Conservation (phyloP, 306 rosid genomes). For the Potentilla sterilis region DNA sequence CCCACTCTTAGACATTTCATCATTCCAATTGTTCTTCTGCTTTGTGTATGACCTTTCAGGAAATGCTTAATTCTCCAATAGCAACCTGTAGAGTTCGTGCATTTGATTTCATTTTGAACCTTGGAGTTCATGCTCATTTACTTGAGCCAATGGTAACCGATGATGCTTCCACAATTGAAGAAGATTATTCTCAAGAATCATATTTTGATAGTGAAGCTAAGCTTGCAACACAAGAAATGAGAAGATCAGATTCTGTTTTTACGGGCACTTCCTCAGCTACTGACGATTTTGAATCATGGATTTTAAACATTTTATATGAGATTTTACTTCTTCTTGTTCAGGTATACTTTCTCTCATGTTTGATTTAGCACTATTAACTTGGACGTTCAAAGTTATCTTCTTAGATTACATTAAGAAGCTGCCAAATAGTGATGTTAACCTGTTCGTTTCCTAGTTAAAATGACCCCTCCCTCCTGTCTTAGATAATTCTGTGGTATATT, state of each 20-base stretch:
- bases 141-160: slow-evolving; percentile 76
- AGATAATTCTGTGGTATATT: background rate
- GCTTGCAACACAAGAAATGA: slow-evolving; percentile 58
- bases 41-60: slow-evolving; percentile 49
- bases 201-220: slow-evolving; percentile 68
- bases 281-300: slow-evolving; percentile 79
- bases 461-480: background rate
- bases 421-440: background rate
- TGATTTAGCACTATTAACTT: background rate
- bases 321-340: slow-evolving; percentile 93
- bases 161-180: slow-evolving; percentile 68
- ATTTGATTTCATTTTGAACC: slow-evolving; percentile 94
- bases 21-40: slow-evolving; percentile 27
- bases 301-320: slow-evolving; percentile 82
- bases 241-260: slow-evolving; percentile 44
- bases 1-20: too few relatives aligned
- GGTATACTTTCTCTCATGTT: slow-evolving; percentile 48
- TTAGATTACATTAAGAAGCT: background rate
- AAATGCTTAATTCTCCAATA: slow-evolving; percentile 83
- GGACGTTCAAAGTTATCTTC: background rate
- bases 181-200: slow-evolving; percentile 81
- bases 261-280: slow-evolving; percentile 59
- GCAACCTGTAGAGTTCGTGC: slow-evolving; percentile 83
- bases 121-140: slow-evolving; percentile 98
- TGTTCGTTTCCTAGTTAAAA: background rate